A percentile compares a stretch with the other conserved stretches of the same genome.
Conservation (phyloP, 192 early-diverging fungal species). For the Backusella macrospora region DNA sequence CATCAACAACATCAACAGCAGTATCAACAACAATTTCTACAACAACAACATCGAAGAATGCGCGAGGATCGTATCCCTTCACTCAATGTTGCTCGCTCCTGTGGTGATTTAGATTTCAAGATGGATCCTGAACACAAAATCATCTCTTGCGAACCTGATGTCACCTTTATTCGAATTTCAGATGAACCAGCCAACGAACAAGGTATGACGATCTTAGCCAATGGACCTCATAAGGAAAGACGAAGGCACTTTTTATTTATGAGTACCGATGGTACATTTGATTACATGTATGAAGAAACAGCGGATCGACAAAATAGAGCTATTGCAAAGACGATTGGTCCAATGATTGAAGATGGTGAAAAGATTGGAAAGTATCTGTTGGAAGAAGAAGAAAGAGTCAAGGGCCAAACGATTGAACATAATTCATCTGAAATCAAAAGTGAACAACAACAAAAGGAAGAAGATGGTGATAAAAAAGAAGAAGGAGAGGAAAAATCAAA, state of each 20-base stretch:
- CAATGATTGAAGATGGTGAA: constrained; percentile 56
- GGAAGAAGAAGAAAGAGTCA: constrained; percentile 20
- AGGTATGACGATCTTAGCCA: neutral
- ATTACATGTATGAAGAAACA: constrained; percentile 55
- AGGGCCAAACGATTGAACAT: constrained; percentile 26
- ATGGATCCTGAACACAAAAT: constrained; percentile 52
- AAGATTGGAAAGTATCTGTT: constrained; percentile 35
- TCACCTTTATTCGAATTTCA: constrained; percentile 52
- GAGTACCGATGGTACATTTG: constrained; percentile 62
- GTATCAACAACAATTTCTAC: neutral
- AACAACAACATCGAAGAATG: neutral
- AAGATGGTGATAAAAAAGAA: neutral
- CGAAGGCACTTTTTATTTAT: constrained; percentile 56
- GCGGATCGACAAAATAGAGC: constrained; percentile 52
- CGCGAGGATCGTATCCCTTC: constrained; percentile 45
- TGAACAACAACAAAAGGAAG: neutral
- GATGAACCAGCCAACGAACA: constrained; percentile 19
- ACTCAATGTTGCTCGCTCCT: constrained; percentile 58
- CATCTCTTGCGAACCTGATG: constrained; percentile 56
- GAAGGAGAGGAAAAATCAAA: constrained; percentile 30
- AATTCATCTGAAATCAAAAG: constrained; percentile 7
- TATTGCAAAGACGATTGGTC: constrained; percentile 53
- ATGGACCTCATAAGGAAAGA: constrained; percentile 14
- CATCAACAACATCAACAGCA: neutral
- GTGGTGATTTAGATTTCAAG: constrained; percentile 62